Conservation (phyloP, 1,284 basidiomycete species). For the Ustilago nuda region DNA sequence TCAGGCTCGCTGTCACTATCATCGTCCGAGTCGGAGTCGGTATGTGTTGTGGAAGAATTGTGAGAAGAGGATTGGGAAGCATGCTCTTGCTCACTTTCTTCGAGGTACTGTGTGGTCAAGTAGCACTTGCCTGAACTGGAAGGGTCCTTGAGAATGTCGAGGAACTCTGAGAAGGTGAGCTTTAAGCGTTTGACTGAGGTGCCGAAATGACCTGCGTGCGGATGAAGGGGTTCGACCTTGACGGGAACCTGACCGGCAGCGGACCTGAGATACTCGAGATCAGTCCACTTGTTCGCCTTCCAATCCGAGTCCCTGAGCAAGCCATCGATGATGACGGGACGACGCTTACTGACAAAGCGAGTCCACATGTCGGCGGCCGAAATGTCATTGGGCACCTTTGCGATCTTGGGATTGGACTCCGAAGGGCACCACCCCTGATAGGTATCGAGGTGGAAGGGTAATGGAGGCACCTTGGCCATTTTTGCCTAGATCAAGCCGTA, state of each 20-base stretch:
- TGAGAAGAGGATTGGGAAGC: slow-evolving; percentile 26
- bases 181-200: slow-evolving; percentile 52
- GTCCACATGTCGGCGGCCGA: slow-evolving; percentile 57
- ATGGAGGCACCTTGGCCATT: slow-evolving; percentile 37
- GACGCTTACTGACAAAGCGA: slow-evolving; percentile 53
- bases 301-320: slow-evolving; percentile 51
- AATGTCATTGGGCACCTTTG: slow-evolving; percentile 30
- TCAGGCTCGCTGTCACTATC: slow-evolving; percentile 45
- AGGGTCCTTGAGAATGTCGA: slow-evolving; percentile 54
- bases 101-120: slow-evolving; percentile 67
- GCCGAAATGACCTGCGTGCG: slow-evolving; percentile 58
- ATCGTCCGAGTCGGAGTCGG: slow-evolving; percentile 43
- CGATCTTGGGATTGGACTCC: slow-evolving; percentile 19
- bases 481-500: background rate
- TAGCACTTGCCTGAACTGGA: slow-evolving; percentile 58
- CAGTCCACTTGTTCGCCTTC: slow-evolving; percentile 58
- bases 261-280: slow-evolving; percentile 52
- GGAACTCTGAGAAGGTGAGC: slow-evolving; percentile 51
- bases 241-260: slow-evolving; percentile 57
- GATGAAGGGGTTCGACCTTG: slow-evolving; percentile 66
- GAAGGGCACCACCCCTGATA: slow-evolving; percentile 39
- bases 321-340: slow-evolving; percentile 63
- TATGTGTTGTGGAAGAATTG: slow-evolving; percentile 33
- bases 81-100: slow-evolving; percentile 37
- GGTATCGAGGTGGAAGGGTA: slow-evolving; percentile 32